Base-by-base conservation (phyloP, 129 eudicot genomes). In the Tagetes patula region DNA sequence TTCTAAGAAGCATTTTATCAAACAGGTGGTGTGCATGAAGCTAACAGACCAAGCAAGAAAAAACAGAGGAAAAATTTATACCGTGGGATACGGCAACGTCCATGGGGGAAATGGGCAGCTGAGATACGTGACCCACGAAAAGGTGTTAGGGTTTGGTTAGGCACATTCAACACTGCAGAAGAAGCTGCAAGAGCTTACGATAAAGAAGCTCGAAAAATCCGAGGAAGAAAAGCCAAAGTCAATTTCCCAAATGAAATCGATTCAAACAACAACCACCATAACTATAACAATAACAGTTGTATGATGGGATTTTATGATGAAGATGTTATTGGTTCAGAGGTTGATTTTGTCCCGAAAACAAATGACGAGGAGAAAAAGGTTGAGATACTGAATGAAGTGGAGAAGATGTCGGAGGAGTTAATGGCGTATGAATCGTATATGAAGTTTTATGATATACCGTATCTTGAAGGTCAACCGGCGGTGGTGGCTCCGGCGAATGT, bases 71-170 rank as follows among this genome's bases (percentile, higher is more conserved):
- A 93, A 72, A 93, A 88, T 32, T 72, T 89, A 56, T 93, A 85
- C 85, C 80, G 98, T 56, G 98, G 98, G 60, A 93, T 93, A 69
- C 62, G 98, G 81, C 98, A 93, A 73, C 86, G 98, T 7, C 96
- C 96, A 2, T 90, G 98, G 96, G 98, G 98, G 0, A 93, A 93
- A 93, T 93, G 96, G 96, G 98, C 98, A 0, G 96, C 98, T 6
- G 98, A 93, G 79, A 93, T 93, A 34, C 92, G 98, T 42, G 96
- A 93, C 74, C 98, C 98, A 11, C 73, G 96, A 40, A 93, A 93
- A 83, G 98, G 98, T 3, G 98, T 89, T 42, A 69, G 98, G 75
- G 96, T 93, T 49, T 93, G 98, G 98, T 59, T 93, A 3, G 98
- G 98, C 9, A 93, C 98, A 1, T 93, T 84, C 87, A 90, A 81